Evolutionary conservation across 2,329 filamentous ascomycete genomes (phyloP).

Genomic region (Myriosclerotinia scirpicola): DNA sequence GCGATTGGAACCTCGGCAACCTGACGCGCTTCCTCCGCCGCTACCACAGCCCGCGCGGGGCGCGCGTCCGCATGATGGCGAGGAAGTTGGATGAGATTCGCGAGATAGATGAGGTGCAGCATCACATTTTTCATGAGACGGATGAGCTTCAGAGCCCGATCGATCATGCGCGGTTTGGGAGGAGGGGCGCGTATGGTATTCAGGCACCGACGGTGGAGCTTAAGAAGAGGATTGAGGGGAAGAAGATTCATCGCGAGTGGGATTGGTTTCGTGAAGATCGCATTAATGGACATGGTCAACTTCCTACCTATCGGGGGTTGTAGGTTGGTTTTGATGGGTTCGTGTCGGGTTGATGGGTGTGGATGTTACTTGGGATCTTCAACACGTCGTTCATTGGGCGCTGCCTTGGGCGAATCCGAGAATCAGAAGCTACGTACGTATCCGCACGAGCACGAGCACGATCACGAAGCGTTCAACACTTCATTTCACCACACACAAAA

Average conservation of each 20-base stretch:
- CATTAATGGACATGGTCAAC: constrained; percentile 3
- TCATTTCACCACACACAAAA: no score
- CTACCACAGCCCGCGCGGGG: not conserved
- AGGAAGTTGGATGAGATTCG: not conserved
- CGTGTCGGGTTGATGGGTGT: not conserved
- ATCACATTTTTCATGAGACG: not conserved
- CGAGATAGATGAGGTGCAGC: not conserved
- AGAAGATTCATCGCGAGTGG: not conserved
- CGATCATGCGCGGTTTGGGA: not conserved
- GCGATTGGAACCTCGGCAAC: constrained; percentile 26
- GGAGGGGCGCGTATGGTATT: constrained; percentile 6
- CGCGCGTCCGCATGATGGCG: not conserved
- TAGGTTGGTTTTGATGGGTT: not conserved
- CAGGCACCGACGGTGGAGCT: not conserved
- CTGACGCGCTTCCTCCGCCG: constrained; percentile 25
- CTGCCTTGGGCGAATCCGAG: no score
- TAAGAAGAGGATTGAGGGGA: not conserved
- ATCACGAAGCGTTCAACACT: not conserved
- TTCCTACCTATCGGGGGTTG: not conserved
- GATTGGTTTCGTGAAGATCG: not conserved
- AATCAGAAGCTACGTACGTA: no score
- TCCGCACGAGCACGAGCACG: no score
- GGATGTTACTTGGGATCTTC: not conserved
- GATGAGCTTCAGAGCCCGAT: constrained; percentile 1
- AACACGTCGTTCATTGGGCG: not conserved